Percentiles rank a stretch among this genome's conserved stretches.
Conservation (phyloP, 345 rosid species). For the Eucalyptus tenuipes region DNA sequence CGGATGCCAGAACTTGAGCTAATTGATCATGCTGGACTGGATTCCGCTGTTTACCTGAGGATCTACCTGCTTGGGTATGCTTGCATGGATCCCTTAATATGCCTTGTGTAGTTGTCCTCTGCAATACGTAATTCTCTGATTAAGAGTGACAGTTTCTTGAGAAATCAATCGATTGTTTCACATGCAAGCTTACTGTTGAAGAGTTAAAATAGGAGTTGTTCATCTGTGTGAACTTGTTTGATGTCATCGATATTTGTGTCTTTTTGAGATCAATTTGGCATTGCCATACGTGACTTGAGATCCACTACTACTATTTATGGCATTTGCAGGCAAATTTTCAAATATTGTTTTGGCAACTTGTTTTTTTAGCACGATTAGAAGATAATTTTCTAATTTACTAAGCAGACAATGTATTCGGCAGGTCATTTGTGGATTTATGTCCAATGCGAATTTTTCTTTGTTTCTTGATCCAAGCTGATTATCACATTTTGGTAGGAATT, state of each 20-base stretch:
- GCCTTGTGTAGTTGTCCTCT: neutral
- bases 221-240: neutral
- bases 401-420: neutral
- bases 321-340: neutral
- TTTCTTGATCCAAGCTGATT: neutral
- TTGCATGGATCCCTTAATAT: neutral
- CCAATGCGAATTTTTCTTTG: neutral
- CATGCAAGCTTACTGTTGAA: neutral
- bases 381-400: neutral
- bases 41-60: conserved; percentile 80
- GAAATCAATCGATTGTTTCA: neutral
- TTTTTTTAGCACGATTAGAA: neutral
- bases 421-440: neutral
- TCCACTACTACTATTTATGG: neutral
- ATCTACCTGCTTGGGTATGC: conserved; percentile 76
- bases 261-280: neutral
- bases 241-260: neutral
- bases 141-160: neutral
- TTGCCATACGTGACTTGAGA: neutral
- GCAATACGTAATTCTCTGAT: neutral
- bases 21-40: conserved; percentile 82
- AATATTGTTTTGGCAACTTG: neutral
- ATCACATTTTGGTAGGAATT: neutral
- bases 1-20: conserved; percentile 94
- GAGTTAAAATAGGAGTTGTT: neutral